These are phyloP conservation scores for Marasmius tenuissimus DNA, from an alignment of 1,284 basidiomycete species.

Conservation along the genomic window DNA sequence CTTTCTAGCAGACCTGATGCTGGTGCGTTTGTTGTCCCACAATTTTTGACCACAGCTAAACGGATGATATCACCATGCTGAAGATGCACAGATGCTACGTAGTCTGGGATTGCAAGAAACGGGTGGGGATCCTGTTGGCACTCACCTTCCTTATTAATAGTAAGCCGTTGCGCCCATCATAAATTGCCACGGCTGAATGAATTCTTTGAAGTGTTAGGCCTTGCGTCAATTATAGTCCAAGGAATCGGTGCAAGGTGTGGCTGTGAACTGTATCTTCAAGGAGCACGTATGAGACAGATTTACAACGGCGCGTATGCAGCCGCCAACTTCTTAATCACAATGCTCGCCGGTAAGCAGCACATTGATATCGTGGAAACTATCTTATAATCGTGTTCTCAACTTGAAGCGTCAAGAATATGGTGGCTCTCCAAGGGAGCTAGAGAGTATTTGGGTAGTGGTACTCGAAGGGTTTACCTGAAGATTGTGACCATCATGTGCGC, in stretches of 20 bases:
- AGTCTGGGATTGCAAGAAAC: neutral
- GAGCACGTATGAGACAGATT: neutral
- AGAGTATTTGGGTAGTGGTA: neutral
- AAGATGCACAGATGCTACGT: neutral
- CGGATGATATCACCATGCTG: no score
- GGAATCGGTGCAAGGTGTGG: neutral
- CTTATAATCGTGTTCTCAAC: no score
- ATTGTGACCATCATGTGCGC: neutral
- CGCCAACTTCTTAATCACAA: neutral
- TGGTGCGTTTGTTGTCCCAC: neutral
- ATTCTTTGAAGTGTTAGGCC: neutral
- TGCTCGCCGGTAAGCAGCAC: neutral
- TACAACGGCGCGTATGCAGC: neutral
- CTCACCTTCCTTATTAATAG: neutral
- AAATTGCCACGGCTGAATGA: neutral
- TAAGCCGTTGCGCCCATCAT: neutral
- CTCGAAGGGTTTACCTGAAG: neutral
- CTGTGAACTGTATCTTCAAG: neutral
- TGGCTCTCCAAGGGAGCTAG: neutral
- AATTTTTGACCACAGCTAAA: neutral
- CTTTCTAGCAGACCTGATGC: neutral
- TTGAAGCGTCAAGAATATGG: neutral
- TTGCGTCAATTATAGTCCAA: neutral
- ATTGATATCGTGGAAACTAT: neutral
- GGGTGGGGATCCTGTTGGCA: neutral